These are phyloP conservation scores for Phlyctochytrium arcticum DNA, from an alignment of 192 early-diverging fungal species.

Conservation along the genomic window DNA sequence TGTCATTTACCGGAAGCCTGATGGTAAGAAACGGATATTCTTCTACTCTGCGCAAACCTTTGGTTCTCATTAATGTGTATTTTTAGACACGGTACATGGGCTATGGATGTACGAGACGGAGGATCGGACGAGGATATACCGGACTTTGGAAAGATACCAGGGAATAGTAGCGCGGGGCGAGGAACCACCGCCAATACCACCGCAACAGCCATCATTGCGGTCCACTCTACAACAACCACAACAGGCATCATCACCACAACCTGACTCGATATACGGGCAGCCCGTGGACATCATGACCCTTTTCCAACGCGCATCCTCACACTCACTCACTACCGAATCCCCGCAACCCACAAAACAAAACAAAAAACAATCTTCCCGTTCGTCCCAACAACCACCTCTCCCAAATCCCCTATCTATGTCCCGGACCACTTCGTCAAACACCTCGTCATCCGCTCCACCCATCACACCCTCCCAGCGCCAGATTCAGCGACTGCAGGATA, in stretches of 20 bases:
- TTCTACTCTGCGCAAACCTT: not conserved
- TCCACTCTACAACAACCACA: too few relatives aligned
- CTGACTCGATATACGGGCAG: conserved; percentile 12
- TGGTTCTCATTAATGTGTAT: conserved; percentile 3
- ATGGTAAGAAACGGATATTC: conserved; percentile 40
- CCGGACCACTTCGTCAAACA: not conserved
- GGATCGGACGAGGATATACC: conserved; percentile 60
- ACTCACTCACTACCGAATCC: not conserved
- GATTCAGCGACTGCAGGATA: conserved; percentile 22
- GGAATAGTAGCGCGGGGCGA: not conserved
- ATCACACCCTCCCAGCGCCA: conserved; percentile 15
- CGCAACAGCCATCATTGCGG: too few relatives aligned
- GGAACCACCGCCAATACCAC: too few relatives aligned
- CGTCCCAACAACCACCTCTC: not conserved
- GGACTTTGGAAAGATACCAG: conserved; percentile 25
- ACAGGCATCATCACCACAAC: too few relatives aligned
- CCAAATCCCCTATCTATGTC: not conserved
- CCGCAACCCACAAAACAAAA: too few relatives aligned
- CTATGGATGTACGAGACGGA: conserved; percentile 75
- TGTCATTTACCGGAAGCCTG: conserved; percentile 74
- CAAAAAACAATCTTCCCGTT: too few relatives aligned
- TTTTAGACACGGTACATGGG: conserved; percentile 58
- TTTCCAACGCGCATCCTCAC: conserved; percentile 22
- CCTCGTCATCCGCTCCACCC: conserved; percentile 1
- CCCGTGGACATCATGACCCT: conserved; percentile 28